Evolutionary conservation across 73 alveolate genomes (phyloP).

Genomic region (Paramecium tetraurelia): DNA sequence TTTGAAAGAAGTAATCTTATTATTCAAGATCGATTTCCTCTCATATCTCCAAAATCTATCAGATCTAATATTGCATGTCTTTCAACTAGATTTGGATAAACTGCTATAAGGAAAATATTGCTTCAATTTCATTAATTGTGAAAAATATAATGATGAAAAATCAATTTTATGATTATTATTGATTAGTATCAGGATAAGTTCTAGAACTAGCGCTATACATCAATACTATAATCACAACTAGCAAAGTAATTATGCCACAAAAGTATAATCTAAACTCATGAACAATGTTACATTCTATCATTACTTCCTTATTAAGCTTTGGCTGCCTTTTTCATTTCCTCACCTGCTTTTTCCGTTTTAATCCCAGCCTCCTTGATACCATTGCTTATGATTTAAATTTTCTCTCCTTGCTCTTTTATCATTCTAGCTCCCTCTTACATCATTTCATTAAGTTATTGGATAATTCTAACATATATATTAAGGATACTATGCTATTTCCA

Average conservation of each 20-base stretch:
- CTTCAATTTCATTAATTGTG: not conserved
- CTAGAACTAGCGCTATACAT: not conserved
- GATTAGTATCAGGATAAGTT: not conserved
- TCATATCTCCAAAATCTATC: slow-evolving; percentile 53
- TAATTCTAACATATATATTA: not conserved
- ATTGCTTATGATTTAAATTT: not conserved
- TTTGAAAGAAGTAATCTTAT: slow-evolving; percentile 1
- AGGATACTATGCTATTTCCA: not conserved
- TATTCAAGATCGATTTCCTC: slow-evolving; percentile 19
- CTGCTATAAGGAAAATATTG: not conserved
- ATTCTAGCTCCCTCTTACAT: slow-evolving; percentile 11
- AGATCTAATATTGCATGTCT: slow-evolving; percentile 60
- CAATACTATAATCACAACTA: not conserved
- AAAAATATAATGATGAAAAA: not conserved
- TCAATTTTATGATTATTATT: not conserved
- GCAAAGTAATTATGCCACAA: not conserved
- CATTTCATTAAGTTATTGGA: not conserved
- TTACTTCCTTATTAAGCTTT: not conserved
- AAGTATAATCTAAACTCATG: not conserved
- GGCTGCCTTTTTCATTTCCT: not conserved
- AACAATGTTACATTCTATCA: not conserved
- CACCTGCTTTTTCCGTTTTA: not conserved
- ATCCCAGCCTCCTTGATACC: not conserved
- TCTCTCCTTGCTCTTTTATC: not conserved
- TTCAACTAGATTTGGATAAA: slow-evolving; percentile 18